Evolutionary conservation across 768 basidiomycete genomes (phyloP).

Genomic region (Lactifluus subvellereus): DNA sequence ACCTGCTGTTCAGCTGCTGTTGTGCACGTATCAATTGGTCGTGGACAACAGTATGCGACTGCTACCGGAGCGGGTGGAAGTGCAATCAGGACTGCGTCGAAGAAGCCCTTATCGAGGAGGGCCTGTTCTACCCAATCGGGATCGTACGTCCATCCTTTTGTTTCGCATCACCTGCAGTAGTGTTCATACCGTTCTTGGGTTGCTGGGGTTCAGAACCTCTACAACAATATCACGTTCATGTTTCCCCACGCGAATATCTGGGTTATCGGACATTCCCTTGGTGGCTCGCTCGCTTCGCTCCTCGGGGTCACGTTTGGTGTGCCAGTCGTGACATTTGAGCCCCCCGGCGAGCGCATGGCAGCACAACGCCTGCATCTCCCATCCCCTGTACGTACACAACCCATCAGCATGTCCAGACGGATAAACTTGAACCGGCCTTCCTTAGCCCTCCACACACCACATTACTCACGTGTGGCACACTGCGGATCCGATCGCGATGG

Average conservation of each 20-base stretch:
- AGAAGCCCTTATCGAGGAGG: slow-evolving; percentile 68
- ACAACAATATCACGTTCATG: slow-evolving; percentile 86
- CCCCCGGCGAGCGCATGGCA: slow-evolving; percentile 59
- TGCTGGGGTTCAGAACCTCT: slow-evolving; percentile 59
- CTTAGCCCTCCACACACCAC: slow-evolving; percentile 64
- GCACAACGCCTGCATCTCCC: slow-evolving; percentile 82
- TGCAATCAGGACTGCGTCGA: slow-evolving; percentile 84
- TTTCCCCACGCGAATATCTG: slow-evolving; percentile 89
- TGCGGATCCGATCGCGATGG: slow-evolving; percentile 90
- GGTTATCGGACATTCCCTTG: slow-evolving; percentile 81
- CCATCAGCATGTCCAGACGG: background rate
- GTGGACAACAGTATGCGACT: slow-evolving; percentile 90
- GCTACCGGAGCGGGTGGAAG: slow-evolving; percentile 65
- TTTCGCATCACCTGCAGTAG: no score
- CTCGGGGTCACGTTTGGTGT: slow-evolving; percentile 88
- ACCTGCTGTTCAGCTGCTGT: slow-evolving; percentile 93
- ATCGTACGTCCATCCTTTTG: slow-evolving; percentile 45
- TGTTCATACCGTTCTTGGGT: no score
- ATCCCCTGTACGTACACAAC: slow-evolving; percentile 53
- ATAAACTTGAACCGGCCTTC: no score
- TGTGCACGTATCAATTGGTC: slow-evolving; percentile 93
- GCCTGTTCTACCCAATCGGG: slow-evolving; percentile 83
- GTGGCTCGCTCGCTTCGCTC: slow-evolving; percentile 79
- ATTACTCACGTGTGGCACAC: slow-evolving; percentile 90
- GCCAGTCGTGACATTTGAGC: slow-evolving; percentile 87